Base-by-base conservation (phyloP, 495 filamentous ascomycete species). In the Aspergillus coremiiformis region DNA sequence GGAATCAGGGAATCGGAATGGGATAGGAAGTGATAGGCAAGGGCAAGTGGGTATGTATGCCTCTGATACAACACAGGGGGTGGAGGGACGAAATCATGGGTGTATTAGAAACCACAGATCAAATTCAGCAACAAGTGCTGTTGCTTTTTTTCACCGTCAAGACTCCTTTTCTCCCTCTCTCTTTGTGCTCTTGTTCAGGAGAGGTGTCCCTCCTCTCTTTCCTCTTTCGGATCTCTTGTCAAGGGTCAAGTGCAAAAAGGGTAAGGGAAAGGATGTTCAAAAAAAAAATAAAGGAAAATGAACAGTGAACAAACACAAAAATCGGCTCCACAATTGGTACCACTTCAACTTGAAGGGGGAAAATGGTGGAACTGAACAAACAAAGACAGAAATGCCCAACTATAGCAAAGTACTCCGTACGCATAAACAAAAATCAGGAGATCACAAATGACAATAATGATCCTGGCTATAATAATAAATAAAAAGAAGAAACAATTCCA, bases 61-160 rank as follows among this genome's bases (percentile, higher is more conserved):
- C 51, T 51, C 53, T 51, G 42, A 49, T 51, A 47, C 39, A 53
- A 37, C 22, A 43, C 47, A 52, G 44, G 56, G 41, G 56, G 48
- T 47, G 43, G 56, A 46, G 44, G 45, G 21, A 43, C 11, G 12
- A 30, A 43, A 49, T 21, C 24, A 47, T 47, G 44, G n/a, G n/a
- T 33, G 44, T 24, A 47, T 47, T 26, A 21, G 44, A 56, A 56
- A 51, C 47, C 47, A 60, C 46, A 53, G 53, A 55, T 60, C 47
- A 19, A 33, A 47, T 39, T 49, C 30, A 29, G 23, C n/a, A 49
- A 23, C 46, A 20, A 21, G 3, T 24, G 10, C 21, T 30, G 6
- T 12, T n/a, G 39, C 15, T 33, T 22, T 27, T 24, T 33, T 9
- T 29, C 44, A 32, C n/a, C 22, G 10, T 46, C 23, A 46, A 9